Base-by-base conservation (phyloP, 306 rosid species). In the Vigna reflexopilosa region DNA sequence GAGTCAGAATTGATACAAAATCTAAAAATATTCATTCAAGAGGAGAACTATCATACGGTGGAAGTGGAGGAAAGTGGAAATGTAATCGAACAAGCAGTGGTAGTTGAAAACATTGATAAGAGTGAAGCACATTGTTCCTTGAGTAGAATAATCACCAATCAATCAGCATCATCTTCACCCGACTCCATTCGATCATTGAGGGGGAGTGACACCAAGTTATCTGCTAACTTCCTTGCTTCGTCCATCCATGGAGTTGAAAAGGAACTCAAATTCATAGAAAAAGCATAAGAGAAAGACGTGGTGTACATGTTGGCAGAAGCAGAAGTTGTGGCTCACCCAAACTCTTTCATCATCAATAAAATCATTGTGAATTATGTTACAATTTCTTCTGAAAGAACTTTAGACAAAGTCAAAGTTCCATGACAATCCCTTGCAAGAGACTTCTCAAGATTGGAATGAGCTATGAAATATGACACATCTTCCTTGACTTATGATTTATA, bases 241-340 rank as follows among this genome's bases (percentile, higher is more conserved):
- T 83, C 85, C 0, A 12, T 84, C 17, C 70, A 64, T 54, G 88
- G 86, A 55, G 85, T 75, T 28, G 87, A 91, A 5, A 89, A 87
- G 26, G 93, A 89, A 81, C 73, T 85, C 6, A 81, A 72, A 28
- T 88, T 91, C 24, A 82, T 90, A 20, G 90, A 91, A 58, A 82
- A 49, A 52, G 96, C 88, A 0, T 80, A 61, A 89, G 87, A 90
- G 62, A 86, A 81, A 4, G 89, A 95, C 1, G 87, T 93, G 14
- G 96, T 93, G 10, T 86, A 93, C 77, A 85, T 91, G 75, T 44
- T 91, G 32, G 93, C 91, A 12, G 92, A 93, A 80, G 89, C 91
- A 19, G 91, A 93, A 56, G 96, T 93, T 30, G 85, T 88, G 20
- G 96, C 97, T 1, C 80, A 80, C 8, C 82, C 84, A 5, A 83